phyloP scores from a whole-genome alignment of 768 basidiomycete genomes.

The Lactarius sanguifluus region DNA sequence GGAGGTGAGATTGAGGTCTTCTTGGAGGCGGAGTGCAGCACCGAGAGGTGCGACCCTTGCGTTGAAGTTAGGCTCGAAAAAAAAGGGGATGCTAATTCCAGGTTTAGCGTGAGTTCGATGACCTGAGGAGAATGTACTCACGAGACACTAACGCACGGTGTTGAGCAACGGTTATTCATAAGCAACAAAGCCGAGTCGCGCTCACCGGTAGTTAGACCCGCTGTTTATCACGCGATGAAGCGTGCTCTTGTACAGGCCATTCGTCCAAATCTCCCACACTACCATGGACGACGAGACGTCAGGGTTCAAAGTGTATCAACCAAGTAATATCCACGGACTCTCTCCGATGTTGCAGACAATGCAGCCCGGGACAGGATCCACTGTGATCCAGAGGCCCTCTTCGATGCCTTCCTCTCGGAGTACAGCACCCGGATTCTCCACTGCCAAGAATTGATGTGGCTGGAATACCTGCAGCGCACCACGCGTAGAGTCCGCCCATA shows the following conservation, averaged over 20 bases:
- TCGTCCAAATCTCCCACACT: constrained; percentile 95
- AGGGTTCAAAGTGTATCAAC: background rate
- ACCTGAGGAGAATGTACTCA: constrained; percentile 39
- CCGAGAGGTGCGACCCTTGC: constrained; percentile 65
- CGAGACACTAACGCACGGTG: constrained; percentile 56
- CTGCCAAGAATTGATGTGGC: constrained; percentile 40
- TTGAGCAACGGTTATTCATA: background rate
- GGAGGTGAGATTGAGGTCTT: constrained; percentile 28
- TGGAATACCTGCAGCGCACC: constrained; percentile 83
- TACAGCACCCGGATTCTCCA: constrained; percentile 34
- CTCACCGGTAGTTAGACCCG: constrained; percentile 62
- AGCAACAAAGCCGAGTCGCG: background rate
- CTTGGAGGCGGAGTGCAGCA: constrained; percentile 52
- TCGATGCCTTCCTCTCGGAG: constrained; percentile 53
- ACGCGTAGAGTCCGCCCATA: constrained; percentile 79
- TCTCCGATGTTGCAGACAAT: constrained; percentile 92
- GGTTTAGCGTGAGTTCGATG: constrained; percentile 9
- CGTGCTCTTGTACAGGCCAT: constrained; percentile 83
- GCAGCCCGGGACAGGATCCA: constrained; percentile 79
- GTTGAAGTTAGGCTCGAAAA: constrained; percentile 89
- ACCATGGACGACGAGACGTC: constrained; percentile 8
- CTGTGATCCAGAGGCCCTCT: constrained; percentile 74
- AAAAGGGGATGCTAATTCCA: constrained; percentile 76
- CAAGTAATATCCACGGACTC: constrained; percentile 52
- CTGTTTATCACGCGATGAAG: constrained; percentile 86